A percentile compares a stretch with the other conserved stretches of the same genome.
Evolutionary conservation across 2,329 filamentous ascomycete genomes (phyloP).

Genomic region (Fusarium sp.): DNA sequence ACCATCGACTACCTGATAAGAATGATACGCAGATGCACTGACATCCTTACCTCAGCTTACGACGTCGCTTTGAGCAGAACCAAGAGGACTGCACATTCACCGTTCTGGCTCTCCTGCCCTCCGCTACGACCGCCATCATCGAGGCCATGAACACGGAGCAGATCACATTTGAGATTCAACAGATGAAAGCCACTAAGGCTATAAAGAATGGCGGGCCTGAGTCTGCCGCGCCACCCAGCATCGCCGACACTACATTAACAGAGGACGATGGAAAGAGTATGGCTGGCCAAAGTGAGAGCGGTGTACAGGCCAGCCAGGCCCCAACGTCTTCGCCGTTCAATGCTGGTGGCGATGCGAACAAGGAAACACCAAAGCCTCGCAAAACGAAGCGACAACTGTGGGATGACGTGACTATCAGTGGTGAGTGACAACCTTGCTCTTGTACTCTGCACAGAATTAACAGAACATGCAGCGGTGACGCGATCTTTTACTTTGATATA

Average conservation of each 20-base stretch:
- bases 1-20: slow-evolving; percentile 45
- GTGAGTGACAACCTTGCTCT: slow-evolving; percentile 63
- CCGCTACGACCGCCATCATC: slow-evolving; percentile 89
- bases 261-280: slow-evolving; percentile 88
- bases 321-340: slow-evolving; percentile 66
- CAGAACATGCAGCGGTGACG: slow-evolving; percentile 76
- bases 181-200: slow-evolving; percentile 81
- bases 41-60: slow-evolving; percentile 70
- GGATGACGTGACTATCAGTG: slow-evolving; percentile 97
- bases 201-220: slow-evolving; percentile 69
- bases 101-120: slow-evolving; percentile 93
- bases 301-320: slow-evolving; percentile 84
- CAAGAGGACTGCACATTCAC: slow-evolving; percentile 99
- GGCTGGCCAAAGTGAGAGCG: slow-evolving; percentile 81
- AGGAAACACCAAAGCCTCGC: slow-evolving; percentile 62
- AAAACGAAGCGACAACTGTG: slow-evolving; percentile 94
- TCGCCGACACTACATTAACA: slow-evolving; percentile 77
- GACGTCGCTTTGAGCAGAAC: slow-evolving; percentile 97
- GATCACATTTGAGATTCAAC: slow-evolving; percentile 92
- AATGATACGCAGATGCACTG: neutral
- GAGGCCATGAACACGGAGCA: slow-evolving; percentile 90
- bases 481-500: slow-evolving; percentile 93
- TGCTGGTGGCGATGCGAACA: slow-evolving; percentile 50
- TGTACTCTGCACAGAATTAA: slow-evolving; percentile 16
- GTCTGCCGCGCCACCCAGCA: slow-evolving; percentile 68